Base-by-base conservation (phyloP, 1,284 basidiomycete species). In the Cryptococcus hybrid region DNA sequence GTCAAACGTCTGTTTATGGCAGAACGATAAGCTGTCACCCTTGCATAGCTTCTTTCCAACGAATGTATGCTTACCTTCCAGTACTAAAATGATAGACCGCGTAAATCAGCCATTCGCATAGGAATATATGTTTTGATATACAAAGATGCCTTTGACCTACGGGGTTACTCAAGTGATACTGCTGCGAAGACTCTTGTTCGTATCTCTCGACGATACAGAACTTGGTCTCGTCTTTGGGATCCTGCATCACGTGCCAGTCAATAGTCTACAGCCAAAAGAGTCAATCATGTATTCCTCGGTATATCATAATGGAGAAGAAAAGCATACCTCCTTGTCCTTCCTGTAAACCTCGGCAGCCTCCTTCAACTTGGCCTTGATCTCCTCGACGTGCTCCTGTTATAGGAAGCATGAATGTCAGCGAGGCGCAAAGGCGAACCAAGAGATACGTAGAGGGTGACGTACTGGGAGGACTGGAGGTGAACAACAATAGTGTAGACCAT, bases 401-500 rank as follows among this genome's bases (percentile, higher is more conserved):
- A 7, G 13, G 35, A 9, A n/a, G 13, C 9, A 18, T 18, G 38
- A 38, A 38, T 50, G 40, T 15, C 35, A n/a, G 37, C 13, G 39
- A 8, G 9, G 8, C n/a, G 3, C 9, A 3, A 38, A 38, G 34
- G 7, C 35, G 24, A 24, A n/a, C n/a, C 35, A 39, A 11, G 30
- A 30, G 3, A 30, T 11, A 15, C 3, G 8, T 42, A 49, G 18
- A 15, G 15, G 44, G 13, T 6, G 54, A 64, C 70, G 57, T 55
- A 76, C 74, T 24, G 70, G 71, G 54, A 71, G 69, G 67, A 61
- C 54, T 73, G 71, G 46, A 79, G 63, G 59, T 75, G 74, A 44
- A 78, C 76, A 63, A 78, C 69, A 65, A 78, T 76, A 43, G 75
- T 78, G 68, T 76, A 76, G 48, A 77, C 74, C 75, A 75, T 77